A percentile compares a stretch with the other conserved stretches of the same genome.
Conservation (phyloP, 2,329 filamentous ascomycete genomes). For the Cercospora sp. region DNA sequence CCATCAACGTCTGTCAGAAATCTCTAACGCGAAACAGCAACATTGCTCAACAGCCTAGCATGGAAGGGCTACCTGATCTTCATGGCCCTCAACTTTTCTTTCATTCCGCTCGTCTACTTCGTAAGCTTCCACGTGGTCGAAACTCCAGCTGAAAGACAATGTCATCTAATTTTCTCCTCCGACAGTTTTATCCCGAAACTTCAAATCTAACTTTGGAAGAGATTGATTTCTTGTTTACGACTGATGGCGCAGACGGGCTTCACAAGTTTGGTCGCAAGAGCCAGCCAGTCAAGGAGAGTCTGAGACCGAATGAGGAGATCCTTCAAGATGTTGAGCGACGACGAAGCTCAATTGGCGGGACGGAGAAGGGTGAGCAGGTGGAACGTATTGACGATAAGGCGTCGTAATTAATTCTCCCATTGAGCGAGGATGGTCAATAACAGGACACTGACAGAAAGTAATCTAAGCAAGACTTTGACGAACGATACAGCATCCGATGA, state of each 20-base stretch:
- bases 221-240: slow-evolving; percentile 47
- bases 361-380: slow-evolving; percentile 12
- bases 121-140: slow-evolving; percentile 3
- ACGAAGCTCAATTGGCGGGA: slow-evolving; percentile 1
- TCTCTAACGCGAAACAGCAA: slow-evolving; percentile 4
- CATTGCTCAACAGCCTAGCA: slow-evolving; percentile 35
- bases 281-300: slow-evolving; percentile 31
- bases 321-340: slow-evolving; percentile 20
- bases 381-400: slow-evolving; percentile 19
- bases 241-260: slow-evolving; percentile 31
- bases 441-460: neutral
- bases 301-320: slow-evolving; percentile 24
- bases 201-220: slow-evolving; percentile 47
- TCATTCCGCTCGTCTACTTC: slow-evolving; percentile 52
- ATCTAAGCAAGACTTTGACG: neutral
- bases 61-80: slow-evolving; percentile 58
- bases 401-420: neutral
- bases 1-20: slow-evolving; percentile 29
- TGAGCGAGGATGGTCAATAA: neutral
- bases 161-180: neutral
- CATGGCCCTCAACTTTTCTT: slow-evolving; percentile 50
- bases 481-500: neutral
- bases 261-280: slow-evolving; percentile 25
- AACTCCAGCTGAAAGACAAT: neutral
- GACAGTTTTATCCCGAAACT: slow-evolving; percentile 42